phyloP scores from a whole-genome alignment of 257 asterid genomes.

The Lycium ferocissimum region DNA sequence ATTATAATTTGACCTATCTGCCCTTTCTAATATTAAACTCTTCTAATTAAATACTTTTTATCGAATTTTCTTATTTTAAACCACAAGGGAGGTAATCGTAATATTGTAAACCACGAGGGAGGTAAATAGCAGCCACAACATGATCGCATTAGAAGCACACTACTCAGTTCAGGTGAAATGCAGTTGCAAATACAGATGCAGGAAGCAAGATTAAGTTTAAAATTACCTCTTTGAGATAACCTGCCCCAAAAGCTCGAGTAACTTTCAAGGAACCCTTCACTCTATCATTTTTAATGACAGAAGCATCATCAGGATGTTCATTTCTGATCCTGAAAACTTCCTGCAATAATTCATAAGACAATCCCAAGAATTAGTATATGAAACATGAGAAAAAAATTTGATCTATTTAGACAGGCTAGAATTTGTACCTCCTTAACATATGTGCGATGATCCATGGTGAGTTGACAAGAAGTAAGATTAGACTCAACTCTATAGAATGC shows the following conservation, averaged over 20 bases:
- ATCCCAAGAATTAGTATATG: not conserved
- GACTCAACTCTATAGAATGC: constrained; percentile 60
- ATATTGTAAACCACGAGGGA: too few species aligned
- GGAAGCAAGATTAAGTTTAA: not conserved
- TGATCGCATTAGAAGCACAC: not conserved
- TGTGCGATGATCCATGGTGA: constrained; percentile 85
- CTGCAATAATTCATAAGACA: constrained; percentile 40
- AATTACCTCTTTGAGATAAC: constrained; percentile 76
- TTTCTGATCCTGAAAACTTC: constrained; percentile 71
- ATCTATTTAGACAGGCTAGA: not conserved
- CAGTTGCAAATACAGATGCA: not conserved
- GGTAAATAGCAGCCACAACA: not conserved
- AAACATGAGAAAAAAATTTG: not conserved
- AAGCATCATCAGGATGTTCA: constrained; percentile 74
- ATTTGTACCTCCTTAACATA: constrained; percentile 64
- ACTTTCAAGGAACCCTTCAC: constrained; percentile 91
- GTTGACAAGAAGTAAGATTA: constrained; percentile 66
- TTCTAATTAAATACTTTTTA: too few species aligned
- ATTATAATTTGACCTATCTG: too few species aligned
- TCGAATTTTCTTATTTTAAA: too few species aligned
- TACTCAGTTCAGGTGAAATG: not conserved
- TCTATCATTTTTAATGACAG: constrained; percentile 66
- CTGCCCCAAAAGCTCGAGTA: constrained; percentile 96
- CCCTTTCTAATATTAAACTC: too few species aligned
- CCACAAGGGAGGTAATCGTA: too few species aligned